Evolutionary conservation across 176 grass and related monocot genomes (phyloP).

Genomic region (Metroxylon sagu): DNA sequence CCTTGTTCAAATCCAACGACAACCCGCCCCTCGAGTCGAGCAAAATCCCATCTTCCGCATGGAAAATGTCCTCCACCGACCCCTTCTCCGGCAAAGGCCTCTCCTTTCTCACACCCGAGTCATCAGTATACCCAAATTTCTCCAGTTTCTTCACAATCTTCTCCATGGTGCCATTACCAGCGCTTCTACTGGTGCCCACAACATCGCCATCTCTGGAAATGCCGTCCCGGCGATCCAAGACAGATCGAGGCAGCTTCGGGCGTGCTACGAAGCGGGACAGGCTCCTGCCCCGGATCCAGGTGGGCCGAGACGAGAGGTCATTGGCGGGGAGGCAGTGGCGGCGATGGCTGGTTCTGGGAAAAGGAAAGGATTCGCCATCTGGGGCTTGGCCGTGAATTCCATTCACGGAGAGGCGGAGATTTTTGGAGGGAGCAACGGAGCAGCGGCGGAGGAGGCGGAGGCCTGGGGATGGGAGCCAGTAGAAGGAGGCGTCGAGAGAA

Average conservation of each 20-base stretch:
- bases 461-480: constrained; percentile 1
- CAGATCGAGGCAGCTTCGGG: constrained; percentile 20
- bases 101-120: constrained; percentile 18
- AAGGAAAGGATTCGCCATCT: neutral
- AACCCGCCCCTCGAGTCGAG: constrained; percentile 55
- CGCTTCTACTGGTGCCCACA: constrained; percentile 48
- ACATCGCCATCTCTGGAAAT: constrained; percentile 57
- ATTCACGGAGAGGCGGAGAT: neutral
- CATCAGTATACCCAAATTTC: constrained; percentile 53
- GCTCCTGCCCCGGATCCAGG: constrained; percentile 45
- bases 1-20: constrained; percentile 31
- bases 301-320: too few relatives aligned
- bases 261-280: constrained; percentile 6
- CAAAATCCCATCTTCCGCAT: constrained; percentile 64
- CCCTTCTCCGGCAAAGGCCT: constrained; percentile 40
- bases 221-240: constrained; percentile 53
- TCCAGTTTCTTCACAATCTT: constrained; percentile 72
- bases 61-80: constrained; percentile 83
- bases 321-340: too few relatives aligned
- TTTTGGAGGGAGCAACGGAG: neutral
- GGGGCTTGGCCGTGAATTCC: constrained; percentile 4
- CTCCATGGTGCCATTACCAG: constrained; percentile 59
- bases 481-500: neutral
- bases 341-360: too few relatives aligned
- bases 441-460: neutral